phyloP scores from a whole-genome alignment of 805 yeast genomes.

The Scheffersomyces stipitis region DNA sequence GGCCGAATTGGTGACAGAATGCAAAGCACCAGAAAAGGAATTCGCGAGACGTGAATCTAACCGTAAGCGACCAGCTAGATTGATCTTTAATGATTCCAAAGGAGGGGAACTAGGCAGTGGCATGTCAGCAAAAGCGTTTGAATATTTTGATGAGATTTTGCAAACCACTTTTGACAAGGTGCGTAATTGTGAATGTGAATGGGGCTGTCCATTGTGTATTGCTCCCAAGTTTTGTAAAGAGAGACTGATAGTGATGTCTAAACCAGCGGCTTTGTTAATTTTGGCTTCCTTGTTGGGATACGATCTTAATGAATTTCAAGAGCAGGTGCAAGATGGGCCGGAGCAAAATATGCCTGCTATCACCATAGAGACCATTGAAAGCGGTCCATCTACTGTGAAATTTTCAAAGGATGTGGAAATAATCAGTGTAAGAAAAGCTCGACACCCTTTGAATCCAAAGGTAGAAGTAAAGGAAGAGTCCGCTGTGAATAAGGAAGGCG shows the following conservation, averaged over 20 bases:
- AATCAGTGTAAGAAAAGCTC: constrained; percentile 18
- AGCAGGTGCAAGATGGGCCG: constrained; percentile 64
- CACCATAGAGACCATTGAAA: constrained; percentile 64
- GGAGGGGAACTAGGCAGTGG: constrained; percentile 86
- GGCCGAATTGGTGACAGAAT: constrained; percentile 81
- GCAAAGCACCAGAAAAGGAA: constrained; percentile 97
- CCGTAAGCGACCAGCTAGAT: constrained; percentile 81
- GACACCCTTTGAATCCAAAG: background rate
- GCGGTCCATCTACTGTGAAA: constrained; percentile 54
- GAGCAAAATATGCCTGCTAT: constrained; percentile 73
- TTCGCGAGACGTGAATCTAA: constrained; percentile 72
- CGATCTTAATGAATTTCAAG: constrained; percentile 40
- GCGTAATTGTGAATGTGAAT: constrained; percentile 64
- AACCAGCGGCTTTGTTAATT: constrained; percentile 77
- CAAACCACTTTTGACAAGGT: constrained; percentile 59
- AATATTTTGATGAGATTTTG: constrained; percentile 67
- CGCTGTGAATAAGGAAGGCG: too few species aligned
- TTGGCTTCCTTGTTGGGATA: constrained; percentile 61
- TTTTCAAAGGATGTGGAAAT: constrained; percentile 58
- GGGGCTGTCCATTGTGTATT: constrained; percentile 88
- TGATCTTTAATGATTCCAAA: constrained; percentile 79
- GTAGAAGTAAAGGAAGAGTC: constrained; percentile 1
- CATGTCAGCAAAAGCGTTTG: constrained; percentile 74
- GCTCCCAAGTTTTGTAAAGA: constrained; percentile 82
- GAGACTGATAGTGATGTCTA: constrained; percentile 77